These are phyloP conservation scores for Penicillium desertorum DNA, from an alignment of 495 filamentous ascomycete species.

Conservation along the genomic window DNA sequence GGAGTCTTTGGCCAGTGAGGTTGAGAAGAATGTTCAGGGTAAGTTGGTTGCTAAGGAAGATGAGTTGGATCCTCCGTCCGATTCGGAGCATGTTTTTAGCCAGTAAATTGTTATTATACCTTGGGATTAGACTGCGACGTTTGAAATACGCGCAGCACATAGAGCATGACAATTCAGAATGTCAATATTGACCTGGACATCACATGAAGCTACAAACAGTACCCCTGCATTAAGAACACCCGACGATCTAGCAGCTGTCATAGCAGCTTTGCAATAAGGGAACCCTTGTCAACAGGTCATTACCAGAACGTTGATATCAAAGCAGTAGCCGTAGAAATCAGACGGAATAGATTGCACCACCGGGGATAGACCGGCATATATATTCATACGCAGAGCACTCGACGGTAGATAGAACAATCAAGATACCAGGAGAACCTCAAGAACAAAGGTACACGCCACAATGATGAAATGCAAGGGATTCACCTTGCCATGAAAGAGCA, in stretches of 20 bases:
- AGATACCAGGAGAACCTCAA: not conserved
- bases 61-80: constrained; percentile 53
- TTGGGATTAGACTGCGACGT: not conserved
- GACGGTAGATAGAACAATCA: not conserved
- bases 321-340: not conserved
- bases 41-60: constrained; percentile 55
- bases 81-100: constrained; percentile 31
- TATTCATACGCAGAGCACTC: not conserved
- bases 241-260: not conserved
- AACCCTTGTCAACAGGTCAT: not conserved
- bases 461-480: constrained; percentile 12
- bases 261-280: not conserved
- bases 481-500: constrained; percentile 23
- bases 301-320: not conserved
- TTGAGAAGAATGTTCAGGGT: constrained; percentile 62
- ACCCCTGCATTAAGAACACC: no score
- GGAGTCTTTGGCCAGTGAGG: constrained; percentile 59
- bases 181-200: not conserved
- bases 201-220: not conserved
- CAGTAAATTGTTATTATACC: constrained; percentile 16
- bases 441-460: not conserved
- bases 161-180: not conserved
- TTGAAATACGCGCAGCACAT: not conserved
- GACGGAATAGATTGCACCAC: not conserved
- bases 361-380: not conserved